A percentile compares a stretch with the other conserved stretches of the same genome.
phyloP scores from a whole-genome alignment of 2,329 filamentous ascomycete genomes.

The Fusarium sp. region DNA sequence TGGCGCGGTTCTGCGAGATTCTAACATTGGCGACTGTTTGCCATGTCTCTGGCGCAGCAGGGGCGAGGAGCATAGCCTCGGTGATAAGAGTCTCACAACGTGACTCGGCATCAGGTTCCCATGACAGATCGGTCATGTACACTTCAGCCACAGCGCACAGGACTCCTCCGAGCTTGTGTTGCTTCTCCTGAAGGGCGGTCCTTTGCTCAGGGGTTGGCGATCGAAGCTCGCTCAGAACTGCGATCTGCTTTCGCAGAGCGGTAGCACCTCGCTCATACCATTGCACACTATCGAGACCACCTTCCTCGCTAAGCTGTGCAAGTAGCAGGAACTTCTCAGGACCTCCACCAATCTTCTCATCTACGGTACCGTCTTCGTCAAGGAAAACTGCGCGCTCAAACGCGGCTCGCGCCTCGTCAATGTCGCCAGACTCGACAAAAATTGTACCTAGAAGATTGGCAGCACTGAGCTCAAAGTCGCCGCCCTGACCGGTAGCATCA shows the following conservation, averaged over 20 bases:
- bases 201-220: slow-evolving; percentile 52
- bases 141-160: slow-evolving; percentile 94
- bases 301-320: slow-evolving; percentile 83
- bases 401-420: slow-evolving; percentile 74
- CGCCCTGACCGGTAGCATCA: slow-evolving; percentile 52
- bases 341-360: slow-evolving; percentile 78
- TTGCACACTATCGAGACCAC: slow-evolving; percentile 68
- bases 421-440: slow-evolving; percentile 81
- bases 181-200: slow-evolving; percentile 69
- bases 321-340: slow-evolving; percentile 95
- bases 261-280: slow-evolving; percentile 77
- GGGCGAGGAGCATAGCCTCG: slow-evolving; percentile 86
- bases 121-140: slow-evolving; percentile 98
- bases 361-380: slow-evolving; percentile 76
- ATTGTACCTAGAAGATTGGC: slow-evolving; percentile 83
- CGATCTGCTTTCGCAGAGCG: slow-evolving; percentile 76
- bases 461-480: slow-evolving; percentile 67
- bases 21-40: slow-evolving; percentile 94
- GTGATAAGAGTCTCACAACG: slow-evolving; percentile 89
- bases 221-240: slow-evolving; percentile 61
- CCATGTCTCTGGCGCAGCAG: slow-evolving; percentile 84
- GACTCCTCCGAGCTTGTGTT: slow-evolving; percentile 84
- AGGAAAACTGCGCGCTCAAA: slow-evolving; percentile 78
- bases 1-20: slow-evolving; percentile 82
- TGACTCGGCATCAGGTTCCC: slow-evolving; percentile 88